These are phyloP conservation scores for Candida coleopterorum DNA, from an alignment of 805 yeast species.

Conservation along the genomic window DNA sequence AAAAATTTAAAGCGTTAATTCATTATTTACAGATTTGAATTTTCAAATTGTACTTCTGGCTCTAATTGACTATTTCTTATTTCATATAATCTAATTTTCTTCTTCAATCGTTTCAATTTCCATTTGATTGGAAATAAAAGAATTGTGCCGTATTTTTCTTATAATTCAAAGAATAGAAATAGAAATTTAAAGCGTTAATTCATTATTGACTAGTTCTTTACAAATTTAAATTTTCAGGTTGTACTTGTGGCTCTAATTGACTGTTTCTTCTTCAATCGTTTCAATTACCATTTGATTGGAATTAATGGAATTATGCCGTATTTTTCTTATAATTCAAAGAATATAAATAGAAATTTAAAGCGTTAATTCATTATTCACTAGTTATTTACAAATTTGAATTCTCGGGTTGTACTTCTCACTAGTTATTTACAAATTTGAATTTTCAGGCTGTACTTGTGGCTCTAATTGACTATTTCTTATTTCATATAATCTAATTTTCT, in stretches of 20 bases:
- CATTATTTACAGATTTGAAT: slow-evolving; percentile 1
- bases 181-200: neutral
- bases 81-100: slow-evolving; percentile 25
- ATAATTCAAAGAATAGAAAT: neutral
- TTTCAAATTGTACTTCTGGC: slow-evolving; percentile 8
- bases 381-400: no score
- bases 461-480: slow-evolving; percentile 11
- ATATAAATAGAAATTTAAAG: neutral
- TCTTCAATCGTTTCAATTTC: slow-evolving; percentile 53
- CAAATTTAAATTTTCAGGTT: no score
- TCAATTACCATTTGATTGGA: no score
- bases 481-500: slow-evolving; percentile 25
- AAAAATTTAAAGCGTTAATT: neutral
- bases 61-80: slow-evolving; percentile 11
- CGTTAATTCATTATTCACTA: slow-evolving; percentile 1
- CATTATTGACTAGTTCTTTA: no score
- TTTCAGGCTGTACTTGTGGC: slow-evolving; percentile 8
- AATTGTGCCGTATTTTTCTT: slow-evolving; percentile 54
- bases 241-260: no score
- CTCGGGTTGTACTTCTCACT: no score
- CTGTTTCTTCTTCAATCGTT: no score
- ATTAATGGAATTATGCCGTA: no score
- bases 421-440: no score
- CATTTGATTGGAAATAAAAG: slow-evolving; percentile 58
- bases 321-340: no score